Evolutionary conservation across 768 basidiomycete genomes (phyloP).

Genomic region (Leucosporidium yakuticum): DNA sequence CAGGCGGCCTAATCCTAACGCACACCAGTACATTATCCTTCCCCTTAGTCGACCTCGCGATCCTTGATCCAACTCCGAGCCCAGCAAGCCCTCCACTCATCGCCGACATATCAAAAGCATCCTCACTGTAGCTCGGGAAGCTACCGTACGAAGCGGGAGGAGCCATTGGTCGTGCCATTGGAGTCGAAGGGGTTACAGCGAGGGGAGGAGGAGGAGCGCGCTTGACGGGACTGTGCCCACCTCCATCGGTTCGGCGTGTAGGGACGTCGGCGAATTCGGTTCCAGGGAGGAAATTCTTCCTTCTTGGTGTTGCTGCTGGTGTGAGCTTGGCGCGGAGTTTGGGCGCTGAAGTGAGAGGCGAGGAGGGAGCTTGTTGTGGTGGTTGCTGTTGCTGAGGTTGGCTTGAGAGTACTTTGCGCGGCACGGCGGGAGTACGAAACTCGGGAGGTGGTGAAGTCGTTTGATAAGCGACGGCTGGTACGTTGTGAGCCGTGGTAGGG

Average conservation of each 20-base stretch:
- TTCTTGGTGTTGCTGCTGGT: conserved; percentile 27
- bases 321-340: conserved; percentile 36
- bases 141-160: not conserved
- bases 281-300: conserved; percentile 31
- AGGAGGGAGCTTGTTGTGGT: not conserved
- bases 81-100: not conserved
- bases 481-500: conserved; percentile 9
- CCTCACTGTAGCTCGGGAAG: not conserved
- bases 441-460: not conserved
- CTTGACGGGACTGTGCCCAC: not conserved
- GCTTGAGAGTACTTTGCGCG: not conserved
- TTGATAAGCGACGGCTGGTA: not conserved
- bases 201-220: not conserved
- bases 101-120: not conserved
- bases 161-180: conserved; percentile 11
- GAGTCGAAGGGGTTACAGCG: not conserved
- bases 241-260: not conserved
- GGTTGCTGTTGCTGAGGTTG: not conserved
- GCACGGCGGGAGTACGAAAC: not conserved
- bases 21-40: conserved; percentile 37
- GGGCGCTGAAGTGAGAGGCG: conserved; percentile 16
- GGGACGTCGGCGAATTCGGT: conserved; percentile 36
- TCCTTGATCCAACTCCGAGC: not conserved
- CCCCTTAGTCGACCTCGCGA: conserved; percentile 1
- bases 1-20: conserved; percentile 31